Conservation (phyloP, 2,329 filamentous ascomycete genomes). For the Thelonectria rubi region DNA sequence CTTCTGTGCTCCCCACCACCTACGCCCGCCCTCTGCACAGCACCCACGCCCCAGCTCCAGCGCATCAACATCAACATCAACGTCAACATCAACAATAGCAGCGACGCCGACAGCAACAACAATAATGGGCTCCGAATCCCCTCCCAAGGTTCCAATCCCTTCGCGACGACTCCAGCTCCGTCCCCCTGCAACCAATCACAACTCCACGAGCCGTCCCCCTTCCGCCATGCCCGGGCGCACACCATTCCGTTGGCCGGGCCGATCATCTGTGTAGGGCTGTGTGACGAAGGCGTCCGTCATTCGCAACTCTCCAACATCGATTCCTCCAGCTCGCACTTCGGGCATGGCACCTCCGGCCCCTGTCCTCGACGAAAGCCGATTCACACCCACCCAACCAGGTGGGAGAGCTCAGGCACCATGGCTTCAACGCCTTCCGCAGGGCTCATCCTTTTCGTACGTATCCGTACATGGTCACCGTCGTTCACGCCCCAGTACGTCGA, state of each 20-base stretch:
- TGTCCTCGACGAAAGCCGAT: conserved; percentile 14
- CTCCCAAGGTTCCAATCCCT: conserved; percentile 18
- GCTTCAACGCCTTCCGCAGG: conserved; percentile 16
- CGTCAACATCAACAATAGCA: not conserved
- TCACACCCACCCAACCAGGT: conserved; percentile 25
- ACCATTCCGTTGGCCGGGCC: conserved; percentile 31
- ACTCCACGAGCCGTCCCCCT: conserved; percentile 20
- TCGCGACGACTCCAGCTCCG: conserved; percentile 17
- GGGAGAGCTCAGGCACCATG: conserved; percentile 24
- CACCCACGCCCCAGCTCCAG: conserved; percentile 2
- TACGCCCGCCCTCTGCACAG: conserved; percentile 6
- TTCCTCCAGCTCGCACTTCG: not conserved
- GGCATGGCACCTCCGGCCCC: conserved; percentile 10
- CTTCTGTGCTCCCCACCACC: not conserved
- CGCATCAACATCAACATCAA: conserved; percentile 6
- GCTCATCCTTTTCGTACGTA: conserved; percentile 8
- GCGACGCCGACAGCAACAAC: no score
- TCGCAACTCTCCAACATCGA: conserved; percentile 18
- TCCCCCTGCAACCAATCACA: conserved; percentile 27
- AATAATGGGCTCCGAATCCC: conserved; percentile 14
- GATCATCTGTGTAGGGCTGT: conserved; percentile 44
- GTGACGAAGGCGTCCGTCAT: conserved; percentile 38
- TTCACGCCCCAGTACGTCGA: not conserved
- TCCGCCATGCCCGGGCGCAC: conserved; percentile 30
- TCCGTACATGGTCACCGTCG: not conserved